Base-by-base conservation (phyloP, 805 yeast genomes). In the Wickerhamomyces alni region DNA sequence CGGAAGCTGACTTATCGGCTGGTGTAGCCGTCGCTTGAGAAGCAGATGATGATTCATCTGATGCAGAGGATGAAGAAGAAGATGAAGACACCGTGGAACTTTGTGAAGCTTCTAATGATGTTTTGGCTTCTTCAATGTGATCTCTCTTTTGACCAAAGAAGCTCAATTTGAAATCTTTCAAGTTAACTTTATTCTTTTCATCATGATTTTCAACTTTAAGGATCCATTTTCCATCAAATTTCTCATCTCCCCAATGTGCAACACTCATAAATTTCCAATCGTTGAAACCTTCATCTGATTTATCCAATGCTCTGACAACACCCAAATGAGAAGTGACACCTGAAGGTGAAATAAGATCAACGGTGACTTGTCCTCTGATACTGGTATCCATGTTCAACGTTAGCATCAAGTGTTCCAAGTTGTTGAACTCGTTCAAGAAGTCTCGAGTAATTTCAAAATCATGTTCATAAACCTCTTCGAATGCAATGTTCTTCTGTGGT, bases 231-330 rank as follows among this genome's bases (percentile, higher is more conserved):
- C 99, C 99, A 19, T 62, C 61, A 3, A 89, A 91, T 2, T 56
- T 36, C 50, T 82, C 89, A 59, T 91, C 97, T 30, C 96, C 96
- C 97, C 98, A 93, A 59, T 93, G 98, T 1, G 95, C 97, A n/a
- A 93, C 98, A 10, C 91, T 75, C 87, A 89, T 87, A 56, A 93
- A 93, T 2, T 86, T 84, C 99, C 99, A 93, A 49, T 83, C 70
- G 5, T 57, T 51, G 47, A 87, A 83, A 0, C 96, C 95, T 1
- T 57, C 66, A 2, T 50, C 45, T 6, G 78, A 68, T 8, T 41
- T 47, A 59, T 93, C 99, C 16, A 62, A 48, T 7, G 62, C 63
- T 50, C 99, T 74, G 16, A 70, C 69, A 18, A 79, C 74, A 0
- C 93, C 96, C 44, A 93, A 69, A 33, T 77, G 74, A 16, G 96